Base-by-base conservation (phyloP, 805 yeast genomes). In the Metschnikowia picachoensis region DNA sequence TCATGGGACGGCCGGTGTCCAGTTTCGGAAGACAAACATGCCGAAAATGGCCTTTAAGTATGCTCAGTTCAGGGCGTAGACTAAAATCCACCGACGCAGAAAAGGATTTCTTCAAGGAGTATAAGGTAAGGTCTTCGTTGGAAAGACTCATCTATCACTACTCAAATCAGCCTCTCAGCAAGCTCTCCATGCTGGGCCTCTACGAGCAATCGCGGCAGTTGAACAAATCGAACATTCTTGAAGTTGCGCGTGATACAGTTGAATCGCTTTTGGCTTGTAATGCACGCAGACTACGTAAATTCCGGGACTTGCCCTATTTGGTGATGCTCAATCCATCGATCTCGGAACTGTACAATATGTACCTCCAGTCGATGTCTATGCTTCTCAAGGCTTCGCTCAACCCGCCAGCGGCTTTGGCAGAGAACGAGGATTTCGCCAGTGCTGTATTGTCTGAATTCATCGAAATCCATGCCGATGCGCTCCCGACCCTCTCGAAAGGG, bases 281-380 rank as follows among this genome's bases (percentile, higher is more conserved):
- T 45, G 87, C 95, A 8, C 79, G 83, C 44, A 72, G 97, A 51
- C 64, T 90, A 14, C 74, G 76, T 30, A 84, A 83, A 28, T 80
- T 92, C 53, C 77, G 92, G 51, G 71, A 76, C 37, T 68, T 92
- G 44, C 97, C 97, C 0, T 92, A 89, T 62, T 76, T 91, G 55
- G 89, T 85, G 39, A 84, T 90, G 46, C 66, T 92, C 50, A 92
- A 92, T 61, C 97, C 97, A 6, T 81, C 87, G 57, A 83, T 92
- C 42, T 85, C 92, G 10, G 80, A 79, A 55, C 83, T 87, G 17
- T 88, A 89, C 68, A 74, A 79, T 56, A 66, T 83, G 39, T 92
- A 92, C 67, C 68, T 88, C 51, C 73, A 80, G 47, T 83, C 96
- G 2, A 76, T 89, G 69, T 67, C 66, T 15, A 58, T 61, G 28